Percentiles rank a stretch among this genome's conserved stretches.
Evolutionary conservation across 345 rosid genomes (phyloP).

Genomic region (Murraya paniculata): DNA sequence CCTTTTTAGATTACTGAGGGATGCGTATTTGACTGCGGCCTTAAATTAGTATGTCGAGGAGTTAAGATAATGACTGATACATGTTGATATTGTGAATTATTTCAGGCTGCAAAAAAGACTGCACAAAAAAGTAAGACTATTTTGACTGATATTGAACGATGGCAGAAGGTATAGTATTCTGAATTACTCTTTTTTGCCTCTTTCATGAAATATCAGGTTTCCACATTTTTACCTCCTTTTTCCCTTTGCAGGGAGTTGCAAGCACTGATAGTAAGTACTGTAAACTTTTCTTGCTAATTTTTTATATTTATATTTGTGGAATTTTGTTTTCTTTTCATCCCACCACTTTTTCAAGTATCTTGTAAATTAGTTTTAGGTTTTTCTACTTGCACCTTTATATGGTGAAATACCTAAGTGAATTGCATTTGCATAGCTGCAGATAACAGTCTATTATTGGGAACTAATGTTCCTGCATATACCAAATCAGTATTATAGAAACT

Average conservation of each 20-base stretch:
- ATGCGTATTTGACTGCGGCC: neutral
- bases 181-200: neutral
- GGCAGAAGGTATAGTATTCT: conserved; percentile 78
- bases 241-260: conserved; percentile 83
- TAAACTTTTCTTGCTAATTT: conserved; percentile 5
- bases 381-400: neutral
- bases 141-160: conserved; percentile 85
- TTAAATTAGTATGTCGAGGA: neutral
- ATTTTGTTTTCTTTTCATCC: neutral
- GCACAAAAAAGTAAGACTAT: conserved; percentile 87
- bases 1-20: neutral
- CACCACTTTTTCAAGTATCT: neutral
- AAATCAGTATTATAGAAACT: neutral
- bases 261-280: conserved; percentile 79
- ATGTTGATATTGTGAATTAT: conserved; percentile 18
- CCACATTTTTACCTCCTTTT: conserved; percentile 21
- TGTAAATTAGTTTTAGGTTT: neutral
- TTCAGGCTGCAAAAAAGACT: conserved; percentile 85
- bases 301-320: neutral
- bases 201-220: conserved; percentile 19
- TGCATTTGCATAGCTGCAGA: neutral
- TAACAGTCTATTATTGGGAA: neutral
- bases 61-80: conserved; percentile 1
- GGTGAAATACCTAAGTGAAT: neutral
- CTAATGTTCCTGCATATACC: neutral